Evolutionary conservation across 106 monocot species (phyloP).

Genomic region (Alisma plantagoaquatica): DNA sequence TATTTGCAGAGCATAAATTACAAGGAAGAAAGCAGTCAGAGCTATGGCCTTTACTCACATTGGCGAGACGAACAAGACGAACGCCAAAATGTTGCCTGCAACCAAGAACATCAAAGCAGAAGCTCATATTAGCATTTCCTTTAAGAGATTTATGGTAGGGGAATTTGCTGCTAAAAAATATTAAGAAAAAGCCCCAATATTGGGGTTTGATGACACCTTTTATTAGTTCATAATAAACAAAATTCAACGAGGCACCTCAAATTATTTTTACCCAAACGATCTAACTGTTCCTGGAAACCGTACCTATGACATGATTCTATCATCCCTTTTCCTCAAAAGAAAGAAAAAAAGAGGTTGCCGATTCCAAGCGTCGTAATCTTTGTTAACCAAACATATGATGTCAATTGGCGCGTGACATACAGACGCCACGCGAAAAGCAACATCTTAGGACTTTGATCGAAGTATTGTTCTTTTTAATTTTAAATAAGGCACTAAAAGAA

Average conservation of each 20-base stretch:
- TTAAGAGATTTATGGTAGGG: background rate
- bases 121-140: background rate
- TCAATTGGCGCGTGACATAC: too few relatives aligned
- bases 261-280: background rate
- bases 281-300: background rate
- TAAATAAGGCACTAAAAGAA: too few relatives aligned
- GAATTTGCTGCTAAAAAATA: background rate
- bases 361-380: too few relatives aligned
- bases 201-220: background rate
- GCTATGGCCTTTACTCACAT: slow-evolving; percentile 36
- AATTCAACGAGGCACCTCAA: background rate
- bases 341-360: too few relatives aligned
- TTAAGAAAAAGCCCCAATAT: background rate
- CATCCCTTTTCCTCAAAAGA: too few relatives aligned
- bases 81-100: slow-evolving; percentile 90
- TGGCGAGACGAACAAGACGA: slow-evolving; percentile 83
- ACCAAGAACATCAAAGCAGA: background rate
- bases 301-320: too few relatives aligned
- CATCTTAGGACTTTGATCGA: too few relatives aligned
- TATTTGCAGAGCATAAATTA: background rate
- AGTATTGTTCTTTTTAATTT: too few relatives aligned
- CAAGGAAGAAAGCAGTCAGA: background rate
- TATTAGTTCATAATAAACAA: background rate
- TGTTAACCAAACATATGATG: too few relatives aligned
- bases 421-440: too few relatives aligned